Conservation (phyloP, 2,329 filamentous ascomycete genomes). For the Microdochium trichocladiopsis region DNA sequence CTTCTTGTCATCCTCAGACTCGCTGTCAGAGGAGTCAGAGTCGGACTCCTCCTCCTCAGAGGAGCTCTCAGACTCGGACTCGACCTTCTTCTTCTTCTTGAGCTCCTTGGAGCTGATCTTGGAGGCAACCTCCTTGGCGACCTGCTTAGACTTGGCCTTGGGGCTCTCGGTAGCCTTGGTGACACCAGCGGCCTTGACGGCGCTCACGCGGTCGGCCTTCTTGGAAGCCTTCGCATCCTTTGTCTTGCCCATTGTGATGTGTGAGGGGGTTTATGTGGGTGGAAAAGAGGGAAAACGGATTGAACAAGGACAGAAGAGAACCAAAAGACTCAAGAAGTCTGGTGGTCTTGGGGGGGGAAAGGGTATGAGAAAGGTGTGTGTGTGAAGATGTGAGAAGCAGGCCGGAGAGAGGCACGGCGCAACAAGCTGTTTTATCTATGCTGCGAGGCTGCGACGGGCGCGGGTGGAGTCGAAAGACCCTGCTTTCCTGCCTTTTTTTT, state of each 20-base stretch:
- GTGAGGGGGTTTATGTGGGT: constrained; percentile 9
- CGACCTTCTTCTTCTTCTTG: constrained; percentile 30
- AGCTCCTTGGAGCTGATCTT: constrained; percentile 29
- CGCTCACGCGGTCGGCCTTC: constrained; percentile 43
- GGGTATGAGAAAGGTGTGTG: constrained; percentile 4
- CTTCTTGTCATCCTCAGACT: constrained; percentile 10
- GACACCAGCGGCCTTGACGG: constrained; percentile 60
- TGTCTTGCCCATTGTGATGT: constrained; percentile 52
- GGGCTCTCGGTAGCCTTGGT: constrained; percentile 60
- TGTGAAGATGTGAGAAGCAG: constrained; percentile 4
- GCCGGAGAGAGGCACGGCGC: neutral
- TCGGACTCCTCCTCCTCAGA: constrained; percentile 17
- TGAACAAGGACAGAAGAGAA: too few relatives aligned
- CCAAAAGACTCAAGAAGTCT: neutral
- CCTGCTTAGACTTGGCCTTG: constrained; percentile 60
- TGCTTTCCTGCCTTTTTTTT: neutral
- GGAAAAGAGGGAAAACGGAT: constrained; percentile 5
- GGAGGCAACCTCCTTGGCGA: constrained; percentile 51
- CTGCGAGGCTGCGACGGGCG: neutral
- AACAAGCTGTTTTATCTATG: neutral
- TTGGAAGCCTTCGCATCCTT: constrained; percentile 52
- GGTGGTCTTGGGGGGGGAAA: neutral
- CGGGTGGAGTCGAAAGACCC: neutral
- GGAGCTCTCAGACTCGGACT: constrained; percentile 28
- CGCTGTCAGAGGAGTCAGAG: constrained; percentile 12